Percentiles rank a stretch among this genome's conserved stretches.
Conservation (phyloP, 164 flowering plant species). For the Euptelea pleiosperma region DNA sequence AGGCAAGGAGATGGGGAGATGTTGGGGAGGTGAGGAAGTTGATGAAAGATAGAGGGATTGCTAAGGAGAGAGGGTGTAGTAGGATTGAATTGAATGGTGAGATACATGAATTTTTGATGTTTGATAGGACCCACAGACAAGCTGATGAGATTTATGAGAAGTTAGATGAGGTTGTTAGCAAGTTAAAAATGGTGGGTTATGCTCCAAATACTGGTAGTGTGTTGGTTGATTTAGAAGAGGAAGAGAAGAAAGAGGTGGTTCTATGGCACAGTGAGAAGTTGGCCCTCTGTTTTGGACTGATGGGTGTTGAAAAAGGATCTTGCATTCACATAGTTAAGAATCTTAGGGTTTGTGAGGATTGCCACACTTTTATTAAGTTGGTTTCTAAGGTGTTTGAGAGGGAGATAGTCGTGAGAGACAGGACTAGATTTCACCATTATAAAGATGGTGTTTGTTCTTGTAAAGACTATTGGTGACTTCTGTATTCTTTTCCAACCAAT, state of each 20-base stretch:
- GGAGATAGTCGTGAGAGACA: slow-evolving; percentile 68
- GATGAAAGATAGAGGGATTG: slow-evolving; percentile 57
- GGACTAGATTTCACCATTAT: slow-evolving; percentile 76
- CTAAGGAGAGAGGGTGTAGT: slow-evolving; percentile 63
- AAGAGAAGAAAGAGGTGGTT: slow-evolving; percentile 57
- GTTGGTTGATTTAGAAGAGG: slow-evolving; percentile 64
- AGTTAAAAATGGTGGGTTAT: slow-evolving; percentile 53
- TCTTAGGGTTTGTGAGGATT: slow-evolving; percentile 76
- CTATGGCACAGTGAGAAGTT: slow-evolving; percentile 81
- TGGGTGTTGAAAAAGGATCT: slow-evolving; percentile 29
- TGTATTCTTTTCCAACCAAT: background rate
- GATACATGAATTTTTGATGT: slow-evolving; percentile 55
- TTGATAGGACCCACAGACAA: slow-evolving; percentile 53
- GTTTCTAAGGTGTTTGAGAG: slow-evolving; percentile 49
- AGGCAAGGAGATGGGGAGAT: slow-evolving; percentile 55
- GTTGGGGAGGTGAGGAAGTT: slow-evolving; percentile 46
- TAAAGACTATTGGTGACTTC: slow-evolving; percentile 28
- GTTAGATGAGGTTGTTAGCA: slow-evolving; percentile 46
- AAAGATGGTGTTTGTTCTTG: slow-evolving; percentile 55
- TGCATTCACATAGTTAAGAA: slow-evolving; percentile 64
- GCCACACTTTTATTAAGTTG: slow-evolving; percentile 70
- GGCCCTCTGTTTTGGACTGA: slow-evolving; percentile 63
- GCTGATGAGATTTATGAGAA: slow-evolving; percentile 47
- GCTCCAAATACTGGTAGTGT: slow-evolving; percentile 44
- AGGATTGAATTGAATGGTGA: slow-evolving; percentile 54